Conservation (phyloP, 2,329 filamentous ascomycete genomes). For the Clarireedia monteithiana region DNA sequence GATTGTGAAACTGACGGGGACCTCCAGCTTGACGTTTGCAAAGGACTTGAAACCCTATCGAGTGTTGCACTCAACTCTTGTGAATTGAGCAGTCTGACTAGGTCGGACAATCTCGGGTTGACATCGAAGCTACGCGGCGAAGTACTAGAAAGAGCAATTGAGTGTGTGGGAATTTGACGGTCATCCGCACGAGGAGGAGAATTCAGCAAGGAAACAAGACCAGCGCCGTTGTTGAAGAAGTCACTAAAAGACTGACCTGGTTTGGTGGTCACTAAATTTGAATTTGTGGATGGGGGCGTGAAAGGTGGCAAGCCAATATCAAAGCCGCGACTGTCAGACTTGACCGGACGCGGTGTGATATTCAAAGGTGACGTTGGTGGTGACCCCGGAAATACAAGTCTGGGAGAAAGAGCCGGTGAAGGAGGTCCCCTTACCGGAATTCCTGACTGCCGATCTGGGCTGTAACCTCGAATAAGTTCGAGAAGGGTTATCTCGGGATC, state of each 20-base stretch:
- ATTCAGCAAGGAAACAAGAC: not conserved
- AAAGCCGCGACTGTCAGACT: not conserved
- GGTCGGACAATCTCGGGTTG: too few relatives aligned
- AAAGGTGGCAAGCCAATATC: not conserved
- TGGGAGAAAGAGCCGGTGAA: not conserved
- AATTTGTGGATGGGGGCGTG: not conserved
- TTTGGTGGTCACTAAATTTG: not conserved
- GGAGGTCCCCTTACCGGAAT: not conserved
- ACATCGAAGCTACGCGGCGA: too few relatives aligned
- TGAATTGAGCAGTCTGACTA: too few relatives aligned
- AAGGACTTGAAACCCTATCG: too few relatives aligned
- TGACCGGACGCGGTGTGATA: not conserved
- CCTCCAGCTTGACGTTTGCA: too few relatives aligned
- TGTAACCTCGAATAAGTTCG: slow-evolving; percentile 3
- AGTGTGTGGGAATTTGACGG: not conserved
- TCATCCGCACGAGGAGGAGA: not conserved
- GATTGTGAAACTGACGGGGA: too few relatives aligned
- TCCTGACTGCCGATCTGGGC: not conserved
- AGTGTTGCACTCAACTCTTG: too few relatives aligned
- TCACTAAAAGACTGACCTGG: not conserved
- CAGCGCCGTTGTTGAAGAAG: not conserved
- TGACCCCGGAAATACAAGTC: not conserved
- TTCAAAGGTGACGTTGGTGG: not conserved
- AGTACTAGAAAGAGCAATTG: too few relatives aligned
- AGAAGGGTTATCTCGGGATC: not conserved